These are phyloP conservation scores for Crataegus laevigata DNA, from an alignment of 306 rosid species.

Conservation along the genomic window DNA sequence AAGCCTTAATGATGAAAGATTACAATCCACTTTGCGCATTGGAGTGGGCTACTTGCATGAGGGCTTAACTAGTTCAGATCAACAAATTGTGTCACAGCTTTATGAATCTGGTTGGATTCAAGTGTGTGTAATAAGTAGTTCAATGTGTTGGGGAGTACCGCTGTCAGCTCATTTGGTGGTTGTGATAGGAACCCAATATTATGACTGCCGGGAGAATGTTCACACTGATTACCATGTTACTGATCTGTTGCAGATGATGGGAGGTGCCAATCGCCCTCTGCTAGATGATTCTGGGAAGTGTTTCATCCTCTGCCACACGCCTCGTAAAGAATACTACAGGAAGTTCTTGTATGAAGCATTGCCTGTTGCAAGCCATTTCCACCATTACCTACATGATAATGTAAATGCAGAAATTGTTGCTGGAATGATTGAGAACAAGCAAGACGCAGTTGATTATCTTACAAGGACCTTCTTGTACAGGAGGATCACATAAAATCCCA, in stretches of 20 bases:
- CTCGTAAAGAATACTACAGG: slow-evolving; percentile 79
- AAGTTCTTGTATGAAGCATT: slow-evolving; percentile 83
- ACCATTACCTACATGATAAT: slow-evolving; percentile 74
- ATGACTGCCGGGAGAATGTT: slow-evolving; percentile 77
- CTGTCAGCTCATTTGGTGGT: slow-evolving; percentile 82
- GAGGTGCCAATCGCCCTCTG: slow-evolving; percentile 81
- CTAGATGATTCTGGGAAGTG: slow-evolving; percentile 81
- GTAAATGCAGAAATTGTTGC: slow-evolving; percentile 73
- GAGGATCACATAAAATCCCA: slow-evolving; percentile 82
- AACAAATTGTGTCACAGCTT: slow-evolving; percentile 50
- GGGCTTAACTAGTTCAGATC: slow-evolving; percentile 62
- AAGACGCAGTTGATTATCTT: slow-evolving; percentile 85
- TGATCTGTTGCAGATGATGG: slow-evolving; percentile 92
- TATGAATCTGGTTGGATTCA: slow-evolving; percentile 79
- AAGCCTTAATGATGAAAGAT: slow-evolving; percentile 58
- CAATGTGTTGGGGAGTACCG: slow-evolving; percentile 79
- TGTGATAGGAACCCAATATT: slow-evolving; percentile 86
- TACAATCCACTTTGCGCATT: slow-evolving; percentile 55
- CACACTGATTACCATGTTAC: slow-evolving; percentile 79
- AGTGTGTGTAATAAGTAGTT: slow-evolving; percentile 79
- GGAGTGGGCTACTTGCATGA: slow-evolving; percentile 92
- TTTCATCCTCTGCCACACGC: slow-evolving; percentile 83
- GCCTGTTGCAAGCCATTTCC: slow-evolving; percentile 85
- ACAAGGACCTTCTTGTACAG: slow-evolving; percentile 93
- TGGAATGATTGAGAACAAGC: slow-evolving; percentile 77